phyloP scores from a whole-genome alignment of 805 yeast genomes.

The Wickerhamiella shivajii region DNA sequence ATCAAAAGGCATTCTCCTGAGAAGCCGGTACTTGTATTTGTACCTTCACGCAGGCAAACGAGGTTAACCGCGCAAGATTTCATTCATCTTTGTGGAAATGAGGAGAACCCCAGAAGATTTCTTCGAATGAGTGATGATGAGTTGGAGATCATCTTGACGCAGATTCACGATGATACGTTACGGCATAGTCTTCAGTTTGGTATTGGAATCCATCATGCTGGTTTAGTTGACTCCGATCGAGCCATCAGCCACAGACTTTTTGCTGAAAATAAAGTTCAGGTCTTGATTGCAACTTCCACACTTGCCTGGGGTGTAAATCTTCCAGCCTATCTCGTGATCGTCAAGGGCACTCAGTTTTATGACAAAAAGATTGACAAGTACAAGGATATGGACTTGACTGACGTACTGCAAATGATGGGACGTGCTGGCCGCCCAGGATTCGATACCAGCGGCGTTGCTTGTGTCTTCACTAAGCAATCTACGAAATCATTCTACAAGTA shows the following conservation, averaged over 20 bases:
- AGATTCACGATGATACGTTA: conserved; percentile 73
- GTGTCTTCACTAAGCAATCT: conserved; percentile 60
- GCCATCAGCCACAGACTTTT: conserved; percentile 55
- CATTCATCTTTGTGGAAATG: conserved; percentile 66
- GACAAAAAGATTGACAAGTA: conserved; percentile 45
- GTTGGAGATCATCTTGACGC: conserved; percentile 33
- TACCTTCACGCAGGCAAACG: conserved; percentile 72
- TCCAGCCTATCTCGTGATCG: conserved; percentile 66
- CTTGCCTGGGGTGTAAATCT: conserved; percentile 79
- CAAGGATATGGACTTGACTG: conserved; percentile 70
- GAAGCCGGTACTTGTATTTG: conserved; percentile 74
- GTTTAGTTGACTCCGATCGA: conserved; percentile 59
- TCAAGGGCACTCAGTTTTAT: conserved; percentile 62
- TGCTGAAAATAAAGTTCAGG: conserved; percentile 55
- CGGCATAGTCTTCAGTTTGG: conserved; percentile 62
- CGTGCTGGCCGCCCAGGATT: conserved; percentile 74
- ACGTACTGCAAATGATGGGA: conserved; percentile 74
- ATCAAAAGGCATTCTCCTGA: conserved; percentile 80
- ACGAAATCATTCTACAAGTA: conserved; percentile 66
- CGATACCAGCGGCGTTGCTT: conserved; percentile 65
- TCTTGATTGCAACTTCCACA: conserved; percentile 66
- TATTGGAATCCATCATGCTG: conserved; percentile 73
- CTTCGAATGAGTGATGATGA: conserved; percentile 52
- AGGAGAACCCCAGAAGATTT: conserved; percentile 60
- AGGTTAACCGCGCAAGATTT: conserved; percentile 66